A percentile compares a stretch with the other conserved stretches of the same genome.
phyloP scores from a whole-genome alignment of 495 filamentous ascomycete species.

The Podospora didyma region DNA sequence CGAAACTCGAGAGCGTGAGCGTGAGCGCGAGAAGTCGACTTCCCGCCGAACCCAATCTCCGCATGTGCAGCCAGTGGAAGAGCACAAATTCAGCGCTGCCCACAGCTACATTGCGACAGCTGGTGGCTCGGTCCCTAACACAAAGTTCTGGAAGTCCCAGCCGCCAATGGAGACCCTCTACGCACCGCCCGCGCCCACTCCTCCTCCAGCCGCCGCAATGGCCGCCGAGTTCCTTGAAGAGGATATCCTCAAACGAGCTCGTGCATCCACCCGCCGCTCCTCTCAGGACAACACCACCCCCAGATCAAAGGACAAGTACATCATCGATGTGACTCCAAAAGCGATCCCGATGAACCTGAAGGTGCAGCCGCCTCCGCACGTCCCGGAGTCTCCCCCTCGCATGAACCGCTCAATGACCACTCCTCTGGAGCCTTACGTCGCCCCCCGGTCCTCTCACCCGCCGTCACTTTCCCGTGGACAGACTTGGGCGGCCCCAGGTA shows the following conservation, averaged over 20 bases:
- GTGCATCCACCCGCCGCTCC: slow-evolving; percentile 31
- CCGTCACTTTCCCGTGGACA: slow-evolving; percentile 17
- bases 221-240: slow-evolving; percentile 24
- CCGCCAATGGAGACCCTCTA: slow-evolving; percentile 20
- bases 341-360: slow-evolving; percentile 27
- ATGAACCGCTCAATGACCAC: slow-evolving; percentile 23
- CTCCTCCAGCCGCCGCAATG: slow-evolving; percentile 17
- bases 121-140: slow-evolving; percentile 2
- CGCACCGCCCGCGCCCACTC: slow-evolving; percentile 29
- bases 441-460: not conserved
- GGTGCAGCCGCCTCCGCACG: slow-evolving; percentile 17
- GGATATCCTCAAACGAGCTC: slow-evolving; percentile 17
- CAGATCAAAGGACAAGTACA: slow-evolving; percentile 30
- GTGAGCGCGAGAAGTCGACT: slow-evolving; percentile 26
- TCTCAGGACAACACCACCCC: slow-evolving; percentile 38
- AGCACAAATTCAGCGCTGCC: slow-evolving; percentile 12
- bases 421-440: slow-evolving; percentile 13
- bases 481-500: slow-evolving; percentile 19
- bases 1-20: slow-evolving; percentile 23
- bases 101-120: slow-evolving; percentile 19
- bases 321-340: slow-evolving; percentile 25
- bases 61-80: slow-evolving; percentile 4
- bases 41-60: slow-evolving; percentile 23
- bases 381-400: slow-evolving; percentile 26
- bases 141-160: slow-evolving; percentile 22